These are phyloP conservation scores for Clavispora carvajalis DNA, from an alignment of 805 yeast species.

Conservation along the genomic window DNA sequence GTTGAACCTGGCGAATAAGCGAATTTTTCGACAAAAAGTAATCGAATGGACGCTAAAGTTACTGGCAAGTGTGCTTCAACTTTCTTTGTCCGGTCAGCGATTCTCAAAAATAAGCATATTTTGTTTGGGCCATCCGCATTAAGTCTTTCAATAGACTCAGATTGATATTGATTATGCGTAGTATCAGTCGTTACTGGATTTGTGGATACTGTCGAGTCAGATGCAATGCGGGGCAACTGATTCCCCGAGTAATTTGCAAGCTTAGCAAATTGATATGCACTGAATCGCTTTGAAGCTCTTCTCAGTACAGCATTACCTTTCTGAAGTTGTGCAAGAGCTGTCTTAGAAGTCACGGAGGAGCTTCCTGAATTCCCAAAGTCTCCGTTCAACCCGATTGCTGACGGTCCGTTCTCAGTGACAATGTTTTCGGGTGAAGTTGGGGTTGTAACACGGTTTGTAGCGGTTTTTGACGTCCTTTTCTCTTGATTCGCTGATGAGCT, in stretches of 20 bases:
- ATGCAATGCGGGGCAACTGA: constrained; percentile 9
- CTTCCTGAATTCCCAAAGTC: not conserved
- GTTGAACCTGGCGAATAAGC: constrained; percentile 73
- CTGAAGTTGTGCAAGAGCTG: constrained; percentile 70
- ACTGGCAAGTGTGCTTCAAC: constrained; percentile 41
- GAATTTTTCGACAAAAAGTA: constrained; percentile 80
- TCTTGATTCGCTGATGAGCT: constrained; percentile 7
- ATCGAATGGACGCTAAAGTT: constrained; percentile 50
- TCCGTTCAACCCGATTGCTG: no score
- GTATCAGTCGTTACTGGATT: not conserved
- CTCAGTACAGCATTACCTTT: constrained; percentile 80
- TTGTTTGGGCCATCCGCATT: not conserved
- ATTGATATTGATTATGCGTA: not conserved
- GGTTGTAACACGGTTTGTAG: not conserved
- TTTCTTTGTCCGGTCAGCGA: constrained; percentile 53
- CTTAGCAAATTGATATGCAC: constrained; percentile 88
- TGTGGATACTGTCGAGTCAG: constrained; percentile 1
- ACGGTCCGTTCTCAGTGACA: not conserved
- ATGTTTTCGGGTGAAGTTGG: not conserved
- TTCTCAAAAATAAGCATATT: constrained; percentile 41
- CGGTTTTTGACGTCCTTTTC: constrained; percentile 3
- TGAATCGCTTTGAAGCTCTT: constrained; percentile 88
- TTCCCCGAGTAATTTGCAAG: constrained; percentile 40
- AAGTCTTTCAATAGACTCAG: not conserved
- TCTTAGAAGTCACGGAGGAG: not conserved